These are phyloP conservation scores for Phytophthora cactorum DNA, from an alignment of 352 stramenopile species.

Conservation along the genomic window DNA sequence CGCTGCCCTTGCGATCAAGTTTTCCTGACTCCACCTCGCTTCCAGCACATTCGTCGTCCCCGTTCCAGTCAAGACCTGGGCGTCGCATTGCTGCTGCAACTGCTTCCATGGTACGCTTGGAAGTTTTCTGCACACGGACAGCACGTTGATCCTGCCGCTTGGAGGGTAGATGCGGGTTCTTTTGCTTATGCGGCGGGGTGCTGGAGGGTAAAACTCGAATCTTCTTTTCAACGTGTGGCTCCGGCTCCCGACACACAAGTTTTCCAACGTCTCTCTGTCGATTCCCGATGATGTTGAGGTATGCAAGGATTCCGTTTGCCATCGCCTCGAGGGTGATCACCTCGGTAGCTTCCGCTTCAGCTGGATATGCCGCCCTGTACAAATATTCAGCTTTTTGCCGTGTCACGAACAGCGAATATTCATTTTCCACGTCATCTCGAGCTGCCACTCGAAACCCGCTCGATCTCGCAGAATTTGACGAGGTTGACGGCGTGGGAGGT, in stretches of 20 bases:
- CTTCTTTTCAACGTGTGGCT: slow-evolving; percentile 49
- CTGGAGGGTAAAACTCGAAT: slow-evolving; percentile 37
- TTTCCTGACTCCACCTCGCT: slow-evolving; percentile 28
- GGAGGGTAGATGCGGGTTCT: slow-evolving; percentile 41
- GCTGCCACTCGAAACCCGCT: slow-evolving; percentile 56
- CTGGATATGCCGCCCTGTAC: slow-evolving; percentile 30
- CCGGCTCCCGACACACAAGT: slow-evolving; percentile 57
- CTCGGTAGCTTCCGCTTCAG: slow-evolving; percentile 3
- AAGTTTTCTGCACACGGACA: slow-evolving; percentile 52
- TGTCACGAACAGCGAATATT: slow-evolving; percentile 65
- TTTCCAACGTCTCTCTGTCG: slow-evolving; percentile 68
- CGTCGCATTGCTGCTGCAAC: slow-evolving; percentile 43
- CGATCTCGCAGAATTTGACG: slow-evolving; percentile 6
- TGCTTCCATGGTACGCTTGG: slow-evolving; percentile 48
- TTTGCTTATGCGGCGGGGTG: slow-evolving; percentile 36
- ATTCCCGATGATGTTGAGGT: slow-evolving; percentile 75
- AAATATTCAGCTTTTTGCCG: slow-evolving; percentile 55
- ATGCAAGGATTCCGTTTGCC: slow-evolving; percentile 52
- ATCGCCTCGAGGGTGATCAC: slow-evolving; percentile 37
- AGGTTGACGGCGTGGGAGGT: slow-evolving; percentile 8
- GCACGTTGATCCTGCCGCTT: slow-evolving; percentile 66
- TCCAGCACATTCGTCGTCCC: slow-evolving; percentile 1
- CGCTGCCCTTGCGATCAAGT: slow-evolving; percentile 56
- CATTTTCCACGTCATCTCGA: slow-evolving; percentile 73
- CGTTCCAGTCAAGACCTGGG: background rate